Evolutionary conservation across 139 green algal genomes (phyloP), one percentile per base, ranked within the genome.

Genomic region (Chlamydomonas sp.): DNA sequence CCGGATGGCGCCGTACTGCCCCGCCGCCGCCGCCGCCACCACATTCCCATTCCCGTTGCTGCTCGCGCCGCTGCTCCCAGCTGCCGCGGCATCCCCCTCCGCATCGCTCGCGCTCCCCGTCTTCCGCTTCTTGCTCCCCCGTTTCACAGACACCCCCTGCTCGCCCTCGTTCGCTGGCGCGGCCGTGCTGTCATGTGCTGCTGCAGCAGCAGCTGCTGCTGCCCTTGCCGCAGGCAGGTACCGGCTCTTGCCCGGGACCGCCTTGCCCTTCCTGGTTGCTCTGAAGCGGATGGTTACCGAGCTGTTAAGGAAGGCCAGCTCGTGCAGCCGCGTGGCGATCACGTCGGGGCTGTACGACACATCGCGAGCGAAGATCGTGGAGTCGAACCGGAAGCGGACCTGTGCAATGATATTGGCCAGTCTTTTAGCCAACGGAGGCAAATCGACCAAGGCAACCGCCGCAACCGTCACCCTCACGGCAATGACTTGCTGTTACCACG

Each of bases 251-350:
- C 84, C 84, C 18, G 59, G 3, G n/a, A 81, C 77, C 62, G 68
- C 6, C 75, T 81, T 71, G 49, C 78, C 72, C 79, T 74, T 67
- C 73, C 76, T 77, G 3, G 14, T 57, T n/a, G 85, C 71, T 4
- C 84, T n/a, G n/a, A 89, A 68, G 17, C 83, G 77, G 71, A 92
- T 90, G 75, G 92, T 96, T 63, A 94, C 97, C 12, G 66, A 71
- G 81, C 77, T 89, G 94, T 99, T 99, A 5, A 99, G 93, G 93
- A 99, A 99, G 5, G 98, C 97, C 18, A 99, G 92, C 93, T 99
- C 98, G 4, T 96, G 92, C 78, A 99, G 91, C 18, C 98, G 95
- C 1, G 92, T 88, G 14, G 87, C 89, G 71, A 99, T 96, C 60
- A 93, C 97, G 72, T 97, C 93, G 0, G 93, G 90, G 79, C 98